Evolutionary conservation across 176 grass and related monocot genomes (phyloP).

Genomic region (Rhipidocladum racemiflorum): DNA sequence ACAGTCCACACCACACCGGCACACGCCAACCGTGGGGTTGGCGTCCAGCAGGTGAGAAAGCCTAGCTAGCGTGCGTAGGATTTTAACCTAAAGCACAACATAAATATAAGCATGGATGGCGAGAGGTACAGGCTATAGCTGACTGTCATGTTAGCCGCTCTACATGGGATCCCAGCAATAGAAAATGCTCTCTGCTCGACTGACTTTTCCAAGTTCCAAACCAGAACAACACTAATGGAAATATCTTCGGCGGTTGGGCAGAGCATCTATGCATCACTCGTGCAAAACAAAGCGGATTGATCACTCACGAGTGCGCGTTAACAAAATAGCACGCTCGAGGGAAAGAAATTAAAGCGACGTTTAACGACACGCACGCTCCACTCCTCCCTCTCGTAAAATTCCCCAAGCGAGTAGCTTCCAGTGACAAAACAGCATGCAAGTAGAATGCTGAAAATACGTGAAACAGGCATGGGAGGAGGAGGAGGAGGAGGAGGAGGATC

Average conservation of each 20-base stretch:
- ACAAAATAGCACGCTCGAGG: background rate
- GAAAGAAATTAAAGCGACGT: background rate
- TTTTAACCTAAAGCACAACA: constrained; percentile 36
- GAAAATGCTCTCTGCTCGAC: background rate
- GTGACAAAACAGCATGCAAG: background rate
- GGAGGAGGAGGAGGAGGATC: too few relatives aligned
- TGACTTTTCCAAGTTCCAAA: background rate
- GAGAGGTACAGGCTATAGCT: background rate
- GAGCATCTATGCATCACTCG: background rate
- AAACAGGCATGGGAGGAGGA: background rate
- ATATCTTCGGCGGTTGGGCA: background rate
- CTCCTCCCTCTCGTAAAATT: background rate
- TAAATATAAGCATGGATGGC: background rate
- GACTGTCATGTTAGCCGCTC: background rate
- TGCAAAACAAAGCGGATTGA: constrained; percentile 9
- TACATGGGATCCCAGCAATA: background rate
- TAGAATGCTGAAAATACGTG: background rate
- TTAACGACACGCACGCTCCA: constrained; percentile 6
- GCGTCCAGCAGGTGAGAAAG: background rate
- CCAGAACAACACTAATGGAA: background rate
- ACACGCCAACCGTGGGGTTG: background rate
- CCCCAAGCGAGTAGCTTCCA: too few relatives aligned
- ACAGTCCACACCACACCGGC: background rate
- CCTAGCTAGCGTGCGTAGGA: background rate
- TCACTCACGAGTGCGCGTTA: background rate